Base-by-base conservation (phyloP, 306 rosid genomes). In the Aeschynomene evenia region DNA sequence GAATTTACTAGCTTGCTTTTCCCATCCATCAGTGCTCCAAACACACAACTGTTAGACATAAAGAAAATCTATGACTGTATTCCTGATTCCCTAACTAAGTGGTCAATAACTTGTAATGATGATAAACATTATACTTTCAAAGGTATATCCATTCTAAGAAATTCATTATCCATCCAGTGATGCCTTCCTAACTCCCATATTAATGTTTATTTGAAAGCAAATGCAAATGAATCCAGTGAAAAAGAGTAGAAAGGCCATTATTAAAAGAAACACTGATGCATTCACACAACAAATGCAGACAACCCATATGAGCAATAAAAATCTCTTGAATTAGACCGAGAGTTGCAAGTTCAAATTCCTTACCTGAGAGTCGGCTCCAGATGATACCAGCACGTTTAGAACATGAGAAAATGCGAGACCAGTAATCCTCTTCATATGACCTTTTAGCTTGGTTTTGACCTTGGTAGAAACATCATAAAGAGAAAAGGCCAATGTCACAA, bases 281-380 rank as follows among this genome's bases (percentile, higher is more conserved):
- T 13, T n/a, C 33, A 49, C 5, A 31, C 34, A 29, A 43, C 60
- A 21, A 45, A 31, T 63, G 18, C 63, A 52, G 53, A 28, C 28
- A 34, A 16, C 8, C 20, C 18, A n/a, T 18, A 53, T 8, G 42
- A 63, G 62, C 26, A 49, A 48, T 51, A 40, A 52, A 37, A 21
- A 33, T 26, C 33, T 18, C 52, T 26, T 40, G 54, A 52, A 52
- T 57, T 24, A 53, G 71, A 74, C 9, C 18, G 51, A 56, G 24
- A 21, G 50, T 68, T 14, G 51, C 29, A 69, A 49, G 63, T 50
- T 37, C 14, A 74, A 52, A 57, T 22, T 46, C 72, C 70, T 80
- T 82, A 95, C 99, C 99, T 95, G 99, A 26, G 99, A 95, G 82
- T 95, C 99, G 3, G 99, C 99, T 71, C 97, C 99, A 10, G 99